Base-by-base conservation (phyloP, 352 stramenopile species). In the Phytophthora tentaculata region DNA sequence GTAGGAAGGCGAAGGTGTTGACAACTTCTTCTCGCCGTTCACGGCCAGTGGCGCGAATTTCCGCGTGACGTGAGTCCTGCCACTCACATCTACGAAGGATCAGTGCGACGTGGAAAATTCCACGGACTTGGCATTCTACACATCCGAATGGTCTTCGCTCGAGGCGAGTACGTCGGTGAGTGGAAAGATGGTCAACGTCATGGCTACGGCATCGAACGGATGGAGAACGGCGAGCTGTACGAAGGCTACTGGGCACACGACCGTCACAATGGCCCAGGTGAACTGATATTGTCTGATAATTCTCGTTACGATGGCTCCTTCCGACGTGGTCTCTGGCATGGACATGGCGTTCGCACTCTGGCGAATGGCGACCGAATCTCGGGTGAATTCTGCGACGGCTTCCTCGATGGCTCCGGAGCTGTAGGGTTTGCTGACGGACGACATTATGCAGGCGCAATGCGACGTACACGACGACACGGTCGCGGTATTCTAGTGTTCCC, bases 11-110 rank as follows among this genome's bases (percentile, higher is more conserved):
- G 83, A 91, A 22, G 61, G 81, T 5, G 87, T 95, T 3, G 85
- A 94, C 68, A 95, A 94, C 65, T 92, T 89, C 61, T 95, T 95
- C 59, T 91, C 82, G 5, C 87, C 87, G 0, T 87, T 89, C 48
- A 90, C 77, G 0, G 87, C 85, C 1, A 91, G 73, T 2, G 82
- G 87, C 2, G 66, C 73, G 12, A 56, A 77, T 17, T 92, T 91
- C 32, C 73, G 83, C 9, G 72, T 95, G 13, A 86, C 84, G 0
- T 82, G 0, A 65, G 65, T 13, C 65, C 81, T n/a, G 68, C 76
- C 2, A 68, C 69, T 8, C 73, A 86, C 49, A 73, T 75, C 37
- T 95, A 91, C 64, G 65, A 77, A 41, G 87, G 85, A 0, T 69
- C 86, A 2, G 73, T 92, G 3, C 70, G 76, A 2, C 69, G 67